These are phyloP conservation scores for Neoboletus magnificus DNA, from an alignment of 768 basidiomycete species.

Conservation along the genomic window DNA sequence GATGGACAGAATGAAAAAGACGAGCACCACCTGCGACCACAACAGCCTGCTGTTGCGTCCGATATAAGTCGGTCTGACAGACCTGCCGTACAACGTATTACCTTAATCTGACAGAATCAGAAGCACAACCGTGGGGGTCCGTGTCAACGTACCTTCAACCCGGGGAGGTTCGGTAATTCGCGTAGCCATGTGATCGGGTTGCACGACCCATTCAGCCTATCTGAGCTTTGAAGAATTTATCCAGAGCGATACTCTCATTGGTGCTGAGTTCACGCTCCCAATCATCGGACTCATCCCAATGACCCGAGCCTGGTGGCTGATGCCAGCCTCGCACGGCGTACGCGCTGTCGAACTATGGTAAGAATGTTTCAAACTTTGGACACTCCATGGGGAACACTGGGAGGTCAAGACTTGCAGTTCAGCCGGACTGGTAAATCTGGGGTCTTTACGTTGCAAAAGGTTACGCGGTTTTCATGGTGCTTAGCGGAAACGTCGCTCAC, in stretches of 20 bases:
- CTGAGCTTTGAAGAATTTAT: neutral
- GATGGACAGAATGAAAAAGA: neutral
- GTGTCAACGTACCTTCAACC: neutral
- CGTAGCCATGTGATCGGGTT: conserved; percentile 16
- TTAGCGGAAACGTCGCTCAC: neutral
- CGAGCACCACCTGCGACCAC: neutral
- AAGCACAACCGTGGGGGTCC: conserved; percentile 7
- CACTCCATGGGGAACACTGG: too few species aligned
- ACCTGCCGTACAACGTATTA: conserved; percentile 23
- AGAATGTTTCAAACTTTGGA: neutral
- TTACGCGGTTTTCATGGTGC: conserved; percentile 1
- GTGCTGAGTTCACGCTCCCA: neutral
- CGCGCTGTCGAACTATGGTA: neutral
- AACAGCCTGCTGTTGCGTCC: neutral
- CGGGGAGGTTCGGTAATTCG: neutral
- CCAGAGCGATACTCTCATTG: neutral
- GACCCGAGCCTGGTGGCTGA: neutral
- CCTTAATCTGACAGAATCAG: conserved; percentile 4
- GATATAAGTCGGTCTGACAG: conserved; percentile 18
- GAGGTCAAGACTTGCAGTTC: too few species aligned
- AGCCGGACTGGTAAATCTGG: neutral
- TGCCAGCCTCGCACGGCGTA: neutral
- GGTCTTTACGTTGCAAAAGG: neutral
- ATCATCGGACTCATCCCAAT: neutral
- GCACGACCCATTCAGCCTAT: neutral